These are phyloP conservation scores for Camelina hispida DNA, from an alignment of 345 rosid species.

Conservation along the genomic window DNA sequence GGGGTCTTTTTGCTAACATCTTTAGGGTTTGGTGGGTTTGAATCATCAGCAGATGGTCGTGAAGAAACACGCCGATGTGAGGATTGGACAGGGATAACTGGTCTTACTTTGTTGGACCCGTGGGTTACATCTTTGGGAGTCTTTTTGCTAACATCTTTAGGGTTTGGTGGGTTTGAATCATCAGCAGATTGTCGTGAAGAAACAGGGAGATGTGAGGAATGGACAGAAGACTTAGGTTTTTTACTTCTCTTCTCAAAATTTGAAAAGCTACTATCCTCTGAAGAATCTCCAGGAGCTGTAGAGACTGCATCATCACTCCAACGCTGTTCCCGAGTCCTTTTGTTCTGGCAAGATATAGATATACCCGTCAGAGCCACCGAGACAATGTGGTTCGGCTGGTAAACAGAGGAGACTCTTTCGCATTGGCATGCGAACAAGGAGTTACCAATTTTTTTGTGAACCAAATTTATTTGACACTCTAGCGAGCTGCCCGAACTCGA, in stretches of 20 bases:
- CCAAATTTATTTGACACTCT: slow-evolving; percentile 22
- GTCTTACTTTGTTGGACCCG: slow-evolving; percentile 21
- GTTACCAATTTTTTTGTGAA: slow-evolving; percentile 21
- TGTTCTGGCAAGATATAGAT: slow-evolving; percentile 53
- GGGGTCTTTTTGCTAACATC: too few relatives aligned
- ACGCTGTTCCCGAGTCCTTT: slow-evolving; percentile 43
- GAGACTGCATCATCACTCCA: slow-evolving; percentile 22
- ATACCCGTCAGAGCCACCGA: slow-evolving; percentile 40
- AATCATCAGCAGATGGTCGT: too few relatives aligned
- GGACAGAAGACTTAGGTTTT: slow-evolving; percentile 2
- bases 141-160: slow-evolving; percentile 27
- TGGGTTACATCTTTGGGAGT: slow-evolving; percentile 19
- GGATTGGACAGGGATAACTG: slow-evolving; percentile 40
- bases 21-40: too few relatives aligned
- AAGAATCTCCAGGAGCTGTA: slow-evolving; percentile 27
- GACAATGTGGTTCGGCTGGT: slow-evolving; percentile 36
- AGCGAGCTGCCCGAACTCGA: slow-evolving; percentile 12
- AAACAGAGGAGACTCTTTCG: slow-evolving; percentile 30
- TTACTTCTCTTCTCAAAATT: slow-evolving; percentile 33
- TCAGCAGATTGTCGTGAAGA: slow-evolving; percentile 21
- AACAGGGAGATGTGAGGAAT: slow-evolving; percentile 21
- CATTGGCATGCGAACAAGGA: slow-evolving; percentile 32
- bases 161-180: slow-evolving; percentile 25
- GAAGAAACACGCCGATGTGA: too few relatives aligned
- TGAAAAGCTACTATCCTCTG: slow-evolving; percentile 34